Conservation (phyloP, 306 rosid species). For the Heteromeles arbutifolia region DNA sequence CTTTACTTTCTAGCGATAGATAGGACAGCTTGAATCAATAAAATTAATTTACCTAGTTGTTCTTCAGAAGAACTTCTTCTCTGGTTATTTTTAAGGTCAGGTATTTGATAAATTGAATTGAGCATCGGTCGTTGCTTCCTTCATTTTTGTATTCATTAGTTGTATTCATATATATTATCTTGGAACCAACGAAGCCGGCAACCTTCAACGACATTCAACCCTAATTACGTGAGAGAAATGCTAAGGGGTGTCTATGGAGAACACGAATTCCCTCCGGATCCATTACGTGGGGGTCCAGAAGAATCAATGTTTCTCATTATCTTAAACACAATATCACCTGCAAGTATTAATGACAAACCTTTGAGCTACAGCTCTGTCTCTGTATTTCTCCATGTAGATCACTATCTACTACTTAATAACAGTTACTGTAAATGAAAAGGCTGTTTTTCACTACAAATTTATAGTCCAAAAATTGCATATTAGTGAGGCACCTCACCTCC, state of each 20-base stretch:
- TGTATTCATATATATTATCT: too few species aligned
- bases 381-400: neutral
- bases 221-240: too few species aligned
- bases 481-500: constrained; percentile 18
- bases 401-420: too few species aligned
- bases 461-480: neutral
- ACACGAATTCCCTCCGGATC: too few species aligned
- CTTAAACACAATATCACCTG: constrained; percentile 41
- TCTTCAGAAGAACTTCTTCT: neutral
- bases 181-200: too few species aligned
- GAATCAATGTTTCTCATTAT: constrained; percentile 43
- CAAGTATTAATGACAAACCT: constrained; percentile 17
- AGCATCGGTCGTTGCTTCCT: too few species aligned
- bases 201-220: too few species aligned
- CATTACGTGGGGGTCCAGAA: constrained; percentile 5
- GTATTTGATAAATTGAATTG: too few species aligned
- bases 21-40: neutral
- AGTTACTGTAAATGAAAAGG: neutral
- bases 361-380: neutral
- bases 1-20: neutral
- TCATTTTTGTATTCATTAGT: too few species aligned
- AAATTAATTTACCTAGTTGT: neutral
- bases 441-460: neutral
- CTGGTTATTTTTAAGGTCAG: neutral
- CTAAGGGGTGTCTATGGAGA: too few species aligned